Base-by-base conservation (phyloP, 495 filamentous ascomycete species). In the Saxophila tyrrhenica region DNA sequence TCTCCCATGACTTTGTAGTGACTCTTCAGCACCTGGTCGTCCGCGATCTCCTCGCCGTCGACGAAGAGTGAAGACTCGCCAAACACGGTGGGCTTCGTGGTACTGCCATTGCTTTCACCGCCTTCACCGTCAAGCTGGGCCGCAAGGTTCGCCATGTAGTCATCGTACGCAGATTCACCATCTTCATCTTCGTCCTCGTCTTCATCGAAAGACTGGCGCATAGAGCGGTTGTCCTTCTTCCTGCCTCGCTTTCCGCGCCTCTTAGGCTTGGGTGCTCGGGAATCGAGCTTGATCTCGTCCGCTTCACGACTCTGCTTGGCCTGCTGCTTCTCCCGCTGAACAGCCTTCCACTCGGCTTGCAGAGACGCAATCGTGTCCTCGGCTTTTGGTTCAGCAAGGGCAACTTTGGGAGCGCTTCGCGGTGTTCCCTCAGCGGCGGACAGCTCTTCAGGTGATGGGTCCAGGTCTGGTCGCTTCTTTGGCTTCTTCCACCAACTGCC, bases 131-230 rank as follows among this genome's bases (percentile, higher is more conserved):
- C 47, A 11, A 59, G 23, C 54, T 60, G 58, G 23, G 58, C 58
- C 16, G 21, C 22, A 8, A 62, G 39, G 29, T 62, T 62, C 22
- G 44, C n/a, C 48, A 60, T 56, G 39, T 63, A 63, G 35, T 63
- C 61, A 41, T 54, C 50, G 16, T 59, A 51, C 13, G 61, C 57
- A 13, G 57, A 49, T 13, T 63, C 57, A 25, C 64, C 55, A n/a
- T 55, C 52, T n/a, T 65, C 65, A 47, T 58, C 59, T 17, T 54
- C 53, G 15, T 59, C 54, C 22, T 55, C 59, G 16, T 48, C 42
- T 7, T 51, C 45, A 23, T 50, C 50, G 29, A 65, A 52, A 20
- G 52, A 45, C 16, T 64, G 29, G 8, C 56, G 49, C 46, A 57
- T 10, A 32, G 54, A 24, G 19, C 54, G 38, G 38, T 61, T 61